phyloP scores from a whole-genome alignment of 495 filamentous ascomycete species.

The Talaromyces nanjingensis region DNA sequence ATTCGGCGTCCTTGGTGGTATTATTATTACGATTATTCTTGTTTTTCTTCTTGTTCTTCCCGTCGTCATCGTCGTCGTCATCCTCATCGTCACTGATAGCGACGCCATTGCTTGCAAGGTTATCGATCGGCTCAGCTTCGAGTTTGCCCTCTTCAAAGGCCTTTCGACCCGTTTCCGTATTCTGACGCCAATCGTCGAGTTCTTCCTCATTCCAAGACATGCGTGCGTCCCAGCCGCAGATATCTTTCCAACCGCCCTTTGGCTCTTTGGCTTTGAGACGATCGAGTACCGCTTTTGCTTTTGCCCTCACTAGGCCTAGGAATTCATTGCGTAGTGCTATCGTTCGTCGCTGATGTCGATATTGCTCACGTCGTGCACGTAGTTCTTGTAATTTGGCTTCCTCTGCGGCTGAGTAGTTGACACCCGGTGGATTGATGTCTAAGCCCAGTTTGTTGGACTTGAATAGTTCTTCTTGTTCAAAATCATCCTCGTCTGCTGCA shows the following conservation, averaged over 20 bases:
- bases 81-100: constrained; percentile 23
- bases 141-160: constrained; percentile 36
- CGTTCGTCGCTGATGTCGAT: constrained; percentile 35
- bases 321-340: constrained; percentile 38
- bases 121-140: constrained; percentile 17
- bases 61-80: constrained; percentile 3
- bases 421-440: constrained; percentile 23
- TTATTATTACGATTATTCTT: constrained; percentile 16
- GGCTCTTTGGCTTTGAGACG: constrained; percentile 41
- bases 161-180: constrained; percentile 31
- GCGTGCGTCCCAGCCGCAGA: constrained; percentile 60
- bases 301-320: constrained; percentile 34
- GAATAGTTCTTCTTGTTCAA: constrained; percentile 71
- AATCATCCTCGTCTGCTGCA: constrained; percentile 17
- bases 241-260: constrained; percentile 51
- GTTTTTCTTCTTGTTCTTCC: constrained; percentile 12
- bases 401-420: constrained; percentile 36
- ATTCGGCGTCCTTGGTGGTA: constrained; percentile 14
- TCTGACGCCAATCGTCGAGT: constrained; percentile 47
- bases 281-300: constrained; percentile 38
- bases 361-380: constrained; percentile 28
- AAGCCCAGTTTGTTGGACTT: constrained; percentile 66
- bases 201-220: constrained; percentile 55
- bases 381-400: constrained; percentile 34
- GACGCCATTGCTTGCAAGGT: constrained; percentile 24